Conservation (phyloP, 2,329 filamentous ascomycete species). For the Fusarium sp. region DNA sequence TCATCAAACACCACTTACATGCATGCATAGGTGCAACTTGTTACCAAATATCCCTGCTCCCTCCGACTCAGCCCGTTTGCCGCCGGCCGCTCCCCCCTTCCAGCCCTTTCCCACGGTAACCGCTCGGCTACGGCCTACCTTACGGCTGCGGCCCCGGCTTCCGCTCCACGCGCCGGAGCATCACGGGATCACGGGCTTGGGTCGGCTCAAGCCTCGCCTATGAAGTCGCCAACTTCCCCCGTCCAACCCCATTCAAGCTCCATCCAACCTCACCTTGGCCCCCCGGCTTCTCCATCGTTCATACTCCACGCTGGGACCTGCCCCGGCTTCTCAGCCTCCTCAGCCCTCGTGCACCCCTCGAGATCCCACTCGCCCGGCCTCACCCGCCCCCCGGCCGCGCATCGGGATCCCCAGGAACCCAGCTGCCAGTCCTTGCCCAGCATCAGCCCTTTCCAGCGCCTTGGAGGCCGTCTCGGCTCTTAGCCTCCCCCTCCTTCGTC, state of each 20-base stretch:
- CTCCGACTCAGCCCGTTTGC: slow-evolving; percentile 41
- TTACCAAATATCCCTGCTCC: slow-evolving; percentile 33
- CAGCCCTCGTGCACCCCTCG: slow-evolving; percentile 9
- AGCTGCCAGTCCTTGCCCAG: slow-evolving; percentile 25
- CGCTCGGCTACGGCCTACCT: slow-evolving; percentile 31
- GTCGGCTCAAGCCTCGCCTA: slow-evolving; percentile 39
- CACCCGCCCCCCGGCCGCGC: slow-evolving; percentile 38
- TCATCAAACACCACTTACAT: slow-evolving; percentile 21
- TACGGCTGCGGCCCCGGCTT: slow-evolving; percentile 37
- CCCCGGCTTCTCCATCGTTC: slow-evolving; percentile 31
- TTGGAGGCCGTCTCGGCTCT: slow-evolving; percentile 16
- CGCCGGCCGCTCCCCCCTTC: slow-evolving; percentile 19
- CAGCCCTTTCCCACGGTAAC: slow-evolving; percentile 32
- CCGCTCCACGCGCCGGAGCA: slow-evolving; percentile 43
- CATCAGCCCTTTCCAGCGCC: slow-evolving; percentile 8
- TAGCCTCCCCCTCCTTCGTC: slow-evolving; percentile 34
- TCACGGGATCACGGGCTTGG: slow-evolving; percentile 45
- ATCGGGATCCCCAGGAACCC: slow-evolving; percentile 45
- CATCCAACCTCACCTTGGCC: slow-evolving; percentile 8
- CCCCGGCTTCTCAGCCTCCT: slow-evolving; percentile 43
- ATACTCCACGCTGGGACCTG: slow-evolving; percentile 30
- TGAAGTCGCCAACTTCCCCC: slow-evolving; percentile 25
- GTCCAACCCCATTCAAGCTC: slow-evolving; percentile 30
- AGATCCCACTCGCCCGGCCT: slow-evolving; percentile 39
- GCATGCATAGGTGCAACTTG: slow-evolving; percentile 9